Percentiles rank a stretch among this genome's conserved stretches.
Conservation (phyloP, 176 grass and related monocot genomes). For the Zoysia pacifica region DNA sequence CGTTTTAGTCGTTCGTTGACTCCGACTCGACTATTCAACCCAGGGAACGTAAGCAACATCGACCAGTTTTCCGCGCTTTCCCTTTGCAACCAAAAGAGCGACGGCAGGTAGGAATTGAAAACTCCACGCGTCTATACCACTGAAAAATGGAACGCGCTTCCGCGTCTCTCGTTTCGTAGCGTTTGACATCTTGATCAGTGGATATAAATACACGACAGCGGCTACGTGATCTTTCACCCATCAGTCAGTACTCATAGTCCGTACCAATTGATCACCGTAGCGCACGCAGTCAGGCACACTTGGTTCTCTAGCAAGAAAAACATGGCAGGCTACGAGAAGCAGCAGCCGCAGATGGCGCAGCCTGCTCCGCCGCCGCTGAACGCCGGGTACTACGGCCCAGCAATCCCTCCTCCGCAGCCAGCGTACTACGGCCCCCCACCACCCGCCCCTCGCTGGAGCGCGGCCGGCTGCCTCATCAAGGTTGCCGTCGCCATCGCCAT, state of each 20-base stretch:
- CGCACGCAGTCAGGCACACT: no score
- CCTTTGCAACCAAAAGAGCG: not conserved
- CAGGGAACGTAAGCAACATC: not conserved
- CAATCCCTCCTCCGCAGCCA: slow-evolving; percentile 44
- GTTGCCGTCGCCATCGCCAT: slow-evolving; percentile 27
- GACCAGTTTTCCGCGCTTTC: not conserved
- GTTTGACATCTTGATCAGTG: not conserved
- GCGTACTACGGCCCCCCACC: slow-evolving; percentile 34
- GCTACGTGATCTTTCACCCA: slow-evolving; percentile 3
- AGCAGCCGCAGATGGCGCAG: slow-evolving; percentile 32
- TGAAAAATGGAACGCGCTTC: slow-evolving; percentile 15
- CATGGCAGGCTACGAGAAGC: slow-evolving; percentile 48
- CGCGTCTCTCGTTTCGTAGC: not conserved
- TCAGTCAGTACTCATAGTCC: not conserved
- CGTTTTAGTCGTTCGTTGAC: not conserved
- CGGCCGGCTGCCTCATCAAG: slow-evolving; percentile 41
- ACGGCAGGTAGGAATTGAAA: not conserved
- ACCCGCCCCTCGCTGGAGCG: not conserved
- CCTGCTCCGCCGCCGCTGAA: slow-evolving; percentile 28
- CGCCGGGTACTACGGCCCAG: slow-evolving; percentile 57
- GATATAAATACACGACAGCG: slow-evolving; percentile 37
- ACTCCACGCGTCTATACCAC: slow-evolving; percentile 18
- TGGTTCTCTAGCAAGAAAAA: not conserved
- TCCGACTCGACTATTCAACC: not conserved
- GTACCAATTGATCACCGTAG: not conserved